These are phyloP conservation scores for Sphagnum tenellum DNA, from an alignment of 225 moss, liverwort and hornwort species.

Conservation along the genomic window DNA sequence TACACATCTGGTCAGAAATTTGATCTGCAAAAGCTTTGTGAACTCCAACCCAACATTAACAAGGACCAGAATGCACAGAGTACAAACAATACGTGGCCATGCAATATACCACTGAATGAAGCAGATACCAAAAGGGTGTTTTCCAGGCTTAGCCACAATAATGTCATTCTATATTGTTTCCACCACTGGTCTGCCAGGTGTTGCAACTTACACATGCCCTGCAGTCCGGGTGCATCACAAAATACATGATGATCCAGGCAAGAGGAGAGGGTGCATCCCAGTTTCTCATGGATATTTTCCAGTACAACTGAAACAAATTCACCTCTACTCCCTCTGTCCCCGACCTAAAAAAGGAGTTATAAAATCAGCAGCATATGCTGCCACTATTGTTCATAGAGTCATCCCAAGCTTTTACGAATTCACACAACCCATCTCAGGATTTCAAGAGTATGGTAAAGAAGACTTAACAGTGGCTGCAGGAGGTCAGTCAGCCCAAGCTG, in stretches of 20 bases:
- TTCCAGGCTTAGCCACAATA: background rate
- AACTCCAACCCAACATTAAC: too few species aligned
- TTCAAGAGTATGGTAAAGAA: conserved; percentile 38
- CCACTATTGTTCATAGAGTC: conserved; percentile 38
- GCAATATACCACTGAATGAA: too few species aligned
- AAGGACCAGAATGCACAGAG: too few species aligned
- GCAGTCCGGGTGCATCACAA: conserved; percentile 36
- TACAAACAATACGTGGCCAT: too few species aligned
- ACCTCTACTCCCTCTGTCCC: conserved; percentile 1
- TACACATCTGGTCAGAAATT: too few species aligned
- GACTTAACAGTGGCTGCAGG: conserved; percentile 46
- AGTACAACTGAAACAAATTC: conserved; percentile 7
- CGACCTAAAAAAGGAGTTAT: conserved; percentile 8
- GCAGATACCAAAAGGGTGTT: too few species aligned
- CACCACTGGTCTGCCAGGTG: conserved; percentile 37
- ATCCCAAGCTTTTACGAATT: conserved; percentile 42
- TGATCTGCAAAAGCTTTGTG: too few species aligned
- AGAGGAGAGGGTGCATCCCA: conserved; percentile 17
- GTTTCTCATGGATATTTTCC: conserved; percentile 9
- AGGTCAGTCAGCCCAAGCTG: conserved; percentile 36
- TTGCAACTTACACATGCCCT: conserved; percentile 25
- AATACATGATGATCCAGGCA: conserved; percentile 10
- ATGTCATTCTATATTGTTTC: conserved; percentile 11
- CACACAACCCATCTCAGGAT: conserved; percentile 27
- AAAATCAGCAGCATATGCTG: background rate